These are phyloP conservation scores for Chenopodium quinoa DNA, from an alignment of 148 eudicot genomes.

Conservation along the genomic window DNA sequence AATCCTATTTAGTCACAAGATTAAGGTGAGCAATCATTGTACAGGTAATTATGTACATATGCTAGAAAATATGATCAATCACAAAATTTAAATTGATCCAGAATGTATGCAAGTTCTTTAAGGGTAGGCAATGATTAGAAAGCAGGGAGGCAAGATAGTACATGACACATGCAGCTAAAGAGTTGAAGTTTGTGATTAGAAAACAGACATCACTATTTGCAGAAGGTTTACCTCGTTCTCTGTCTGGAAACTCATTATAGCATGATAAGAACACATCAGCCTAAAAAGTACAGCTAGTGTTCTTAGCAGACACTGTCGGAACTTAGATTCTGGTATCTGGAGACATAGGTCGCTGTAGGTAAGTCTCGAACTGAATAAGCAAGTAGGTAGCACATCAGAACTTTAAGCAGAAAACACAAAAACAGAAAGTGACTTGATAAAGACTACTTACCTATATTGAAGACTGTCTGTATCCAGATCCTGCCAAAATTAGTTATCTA, in stretches of 20 bases:
- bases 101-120: background rate
- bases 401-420: slow-evolving; percentile 7
- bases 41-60: background rate
- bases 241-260: slow-evolving; percentile 77
- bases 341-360: slow-evolving; percentile 95
- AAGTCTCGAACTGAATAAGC: slow-evolving; percentile 54
- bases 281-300: slow-evolving; percentile 77
- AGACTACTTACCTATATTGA: slow-evolving; percentile 48
- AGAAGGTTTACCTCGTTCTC: slow-evolving; percentile 52
- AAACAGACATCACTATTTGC: background rate
- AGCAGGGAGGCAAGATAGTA: background rate
- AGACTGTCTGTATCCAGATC: slow-evolving; percentile 47
- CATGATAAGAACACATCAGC: slow-evolving; percentile 84
- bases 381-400: slow-evolving; percentile 32
- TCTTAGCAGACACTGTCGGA: slow-evolving; percentile 74
- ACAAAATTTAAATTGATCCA: background rate
- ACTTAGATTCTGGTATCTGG: slow-evolving; percentile 89
- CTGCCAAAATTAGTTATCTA: slow-evolving; percentile 49
- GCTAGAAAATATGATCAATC: background rate
- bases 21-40: background rate
- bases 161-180: background rate
- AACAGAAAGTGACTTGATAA: slow-evolving; percentile 15
- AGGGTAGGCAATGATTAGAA: background rate
- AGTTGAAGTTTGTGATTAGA: background rate
- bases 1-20: background rate